Conservation (phyloP, 371 early-diverging fungal genomes). For the Rhizopus delemar region DNA sequence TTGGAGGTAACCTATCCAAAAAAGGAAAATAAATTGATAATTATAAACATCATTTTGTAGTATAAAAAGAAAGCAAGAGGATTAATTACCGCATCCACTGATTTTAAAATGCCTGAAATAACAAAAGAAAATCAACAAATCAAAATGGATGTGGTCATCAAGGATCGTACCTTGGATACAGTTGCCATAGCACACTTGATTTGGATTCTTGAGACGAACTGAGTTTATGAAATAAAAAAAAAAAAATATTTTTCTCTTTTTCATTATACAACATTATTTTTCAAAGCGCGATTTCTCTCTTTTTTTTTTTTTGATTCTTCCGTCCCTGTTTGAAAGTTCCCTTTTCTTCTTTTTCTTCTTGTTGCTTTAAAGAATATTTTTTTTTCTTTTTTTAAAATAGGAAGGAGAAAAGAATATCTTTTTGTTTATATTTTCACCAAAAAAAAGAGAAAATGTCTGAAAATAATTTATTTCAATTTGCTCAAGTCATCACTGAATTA, state of each 20-base stretch:
- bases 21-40: neutral
- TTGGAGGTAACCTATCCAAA: conserved; percentile 3
- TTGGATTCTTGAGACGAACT: conserved; percentile 30
- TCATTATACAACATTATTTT: neutral
- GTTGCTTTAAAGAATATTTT: neutral
- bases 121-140: conserved; percentile 28
- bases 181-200: conserved; percentile 43
- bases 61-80: conserved; percentile 56
- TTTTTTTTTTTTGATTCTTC: conserved; percentile 7
- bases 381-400: neutral
- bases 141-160: conserved; percentile 46
- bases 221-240: neutral
- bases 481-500: conserved; percentile 44
- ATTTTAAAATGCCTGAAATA: conserved; percentile 31
- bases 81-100: conserved; percentile 49
- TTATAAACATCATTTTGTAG: conserved; percentile 16
- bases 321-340: neutral
- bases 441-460: conserved; percentile 31
- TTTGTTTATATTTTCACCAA: conserved; percentile 3
- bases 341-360: conserved; percentile 7
- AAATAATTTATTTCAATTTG: conserved; percentile 50
- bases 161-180: conserved; percentile 50
- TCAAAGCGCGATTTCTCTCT: conserved; percentile 1
- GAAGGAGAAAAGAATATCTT: neutral
- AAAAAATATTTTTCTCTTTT: neutral